These are phyloP conservation scores for Orbilia ellipsospora DNA, from an alignment of 2,329 filamentous ascomycete genomes.

Conservation along the genomic window DNA sequence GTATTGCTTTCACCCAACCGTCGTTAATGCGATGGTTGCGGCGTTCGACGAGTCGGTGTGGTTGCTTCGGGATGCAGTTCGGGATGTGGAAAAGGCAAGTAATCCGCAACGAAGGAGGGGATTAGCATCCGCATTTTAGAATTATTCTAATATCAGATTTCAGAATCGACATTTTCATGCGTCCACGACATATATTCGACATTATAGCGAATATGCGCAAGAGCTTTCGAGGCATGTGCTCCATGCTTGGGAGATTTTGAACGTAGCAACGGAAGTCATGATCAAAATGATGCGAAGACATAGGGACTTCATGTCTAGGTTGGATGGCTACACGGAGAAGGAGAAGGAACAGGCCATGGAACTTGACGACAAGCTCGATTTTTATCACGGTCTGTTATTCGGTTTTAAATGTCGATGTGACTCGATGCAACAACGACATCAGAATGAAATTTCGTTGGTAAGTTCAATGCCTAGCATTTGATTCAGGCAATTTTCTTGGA, in stretches of 20 bases:
- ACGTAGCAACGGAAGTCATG: slow-evolving; percentile 13
- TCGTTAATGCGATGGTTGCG: slow-evolving; percentile 3
- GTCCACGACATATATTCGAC: too few species aligned
- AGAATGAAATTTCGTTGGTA: slow-evolving; percentile 25
- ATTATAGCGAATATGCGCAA: neutral
- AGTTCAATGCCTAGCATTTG: neutral
- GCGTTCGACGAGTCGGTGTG: slow-evolving; percentile 4
- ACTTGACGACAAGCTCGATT: slow-evolving; percentile 16
- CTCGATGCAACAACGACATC: slow-evolving; percentile 19
- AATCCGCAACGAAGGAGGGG: neutral
- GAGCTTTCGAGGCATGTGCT: slow-evolving; percentile 20
- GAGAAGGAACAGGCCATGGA: slow-evolving; percentile 2
- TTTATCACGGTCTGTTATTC: slow-evolving; percentile 10
- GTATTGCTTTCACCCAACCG: slow-evolving; percentile 25
- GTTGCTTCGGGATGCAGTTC: slow-evolving; percentile 10
- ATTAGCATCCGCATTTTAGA: too few species aligned
- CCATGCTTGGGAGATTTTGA: slow-evolving; percentile 15
- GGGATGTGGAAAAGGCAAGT: slow-evolving; percentile 15
- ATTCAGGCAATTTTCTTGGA: neutral
- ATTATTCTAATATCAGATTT: neutral
- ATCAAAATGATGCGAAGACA: slow-evolving; percentile 25
- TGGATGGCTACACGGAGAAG: neutral
- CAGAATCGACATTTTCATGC: neutral
- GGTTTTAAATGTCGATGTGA: slow-evolving; percentile 18
- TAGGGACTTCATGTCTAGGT: neutral